Conservation (phyloP, 805 yeast genomes). For the Brettanomyces custersianus region DNA sequence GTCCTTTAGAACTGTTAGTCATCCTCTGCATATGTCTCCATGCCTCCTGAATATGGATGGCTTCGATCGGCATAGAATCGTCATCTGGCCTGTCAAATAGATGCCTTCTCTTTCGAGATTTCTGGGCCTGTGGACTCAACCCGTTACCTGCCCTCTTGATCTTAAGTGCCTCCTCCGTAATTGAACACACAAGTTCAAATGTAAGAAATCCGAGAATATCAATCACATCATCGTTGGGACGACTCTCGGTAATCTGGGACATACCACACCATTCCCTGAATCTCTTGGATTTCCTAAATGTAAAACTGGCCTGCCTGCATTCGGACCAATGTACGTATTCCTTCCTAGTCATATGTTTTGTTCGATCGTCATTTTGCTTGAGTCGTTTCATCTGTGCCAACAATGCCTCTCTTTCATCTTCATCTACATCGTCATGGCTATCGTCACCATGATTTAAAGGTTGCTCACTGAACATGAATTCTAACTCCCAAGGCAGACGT, state of each 20-base stretch:
- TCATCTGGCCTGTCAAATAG: constrained; percentile 87
- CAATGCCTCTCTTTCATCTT: constrained; percentile 84
- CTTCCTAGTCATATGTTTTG: constrained; percentile 87
- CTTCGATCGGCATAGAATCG: constrained; percentile 65
- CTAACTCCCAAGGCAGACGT: constrained; percentile 90
- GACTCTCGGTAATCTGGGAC: constrained; percentile 70
- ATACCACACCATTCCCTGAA: constrained; percentile 96
- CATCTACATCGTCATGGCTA: constrained; percentile 54
- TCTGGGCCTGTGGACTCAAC: constrained; percentile 11
- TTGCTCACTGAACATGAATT: constrained; percentile 88
- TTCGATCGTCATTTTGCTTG: constrained; percentile 89
- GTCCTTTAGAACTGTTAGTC: constrained; percentile 50
- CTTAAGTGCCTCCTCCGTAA: constrained; percentile 84
- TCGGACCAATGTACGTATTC: constrained; percentile 99
- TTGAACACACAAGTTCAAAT: constrained; percentile 90
- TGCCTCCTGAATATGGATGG: constrained; percentile 81
- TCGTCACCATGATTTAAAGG: constrained; percentile 66
- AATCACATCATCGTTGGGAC: constrained; percentile 93
- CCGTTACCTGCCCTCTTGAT: constrained; percentile 41
- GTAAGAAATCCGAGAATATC: constrained; percentile 93
- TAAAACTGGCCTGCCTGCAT: constrained; percentile 94
- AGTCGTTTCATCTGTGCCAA: constrained; percentile 80
- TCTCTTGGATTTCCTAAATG: constrained; percentile 88
- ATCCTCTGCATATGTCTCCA: constrained; percentile 68
- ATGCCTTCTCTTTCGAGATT: constrained; percentile 38